These are phyloP conservation scores for Eutypa lata DNA, from an alignment of 2,329 filamentous ascomycete genomes.

Conservation along the genomic window DNA sequence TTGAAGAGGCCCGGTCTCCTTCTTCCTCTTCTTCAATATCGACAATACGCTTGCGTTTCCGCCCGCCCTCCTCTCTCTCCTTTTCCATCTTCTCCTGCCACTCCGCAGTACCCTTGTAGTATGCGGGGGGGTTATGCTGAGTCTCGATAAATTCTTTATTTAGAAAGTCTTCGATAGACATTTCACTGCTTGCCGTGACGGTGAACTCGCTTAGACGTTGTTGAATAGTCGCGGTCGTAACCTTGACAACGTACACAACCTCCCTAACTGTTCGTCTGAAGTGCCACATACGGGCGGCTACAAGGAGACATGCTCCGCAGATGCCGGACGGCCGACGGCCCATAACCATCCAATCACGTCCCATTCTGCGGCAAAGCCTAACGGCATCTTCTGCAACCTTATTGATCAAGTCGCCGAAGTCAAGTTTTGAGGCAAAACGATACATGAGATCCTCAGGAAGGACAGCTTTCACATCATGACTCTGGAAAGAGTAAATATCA, in stretches of 20 bases:
- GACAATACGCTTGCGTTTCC: constrained; percentile 44
- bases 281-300: constrained; percentile 97
- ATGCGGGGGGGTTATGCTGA: constrained; percentile 75
- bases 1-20: constrained; percentile 15
- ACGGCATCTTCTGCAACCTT: constrained; percentile 87
- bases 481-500: constrained; percentile 67
- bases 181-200: constrained; percentile 74
- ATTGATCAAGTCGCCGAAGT: constrained; percentile 79
- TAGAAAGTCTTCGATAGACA: constrained; percentile 86
- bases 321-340: constrained; percentile 91
- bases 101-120: constrained; percentile 65
- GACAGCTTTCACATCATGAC: constrained; percentile 58
- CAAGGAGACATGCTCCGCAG: constrained; percentile 88
- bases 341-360: constrained; percentile 94
- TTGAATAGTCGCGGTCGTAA: constrained; percentile 89
- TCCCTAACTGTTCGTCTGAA: constrained; percentile 89
- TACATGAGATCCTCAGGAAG: constrained; percentile 88
- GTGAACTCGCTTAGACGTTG: constrained; percentile 91
- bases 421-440: constrained; percentile 85
- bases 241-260: constrained; percentile 97
- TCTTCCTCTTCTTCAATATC: constrained; percentile 30
- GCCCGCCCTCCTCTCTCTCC: constrained; percentile 35
- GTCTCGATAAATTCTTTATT: constrained; percentile 69
- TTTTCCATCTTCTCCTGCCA: constrained; percentile 52
- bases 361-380: constrained; percentile 87